A percentile compares a stretch with the other conserved stretches of the same genome.
phyloP scores from a whole-genome alignment of 2,329 filamentous ascomycete species.

The Verticillium nonalfalfae region DNA sequence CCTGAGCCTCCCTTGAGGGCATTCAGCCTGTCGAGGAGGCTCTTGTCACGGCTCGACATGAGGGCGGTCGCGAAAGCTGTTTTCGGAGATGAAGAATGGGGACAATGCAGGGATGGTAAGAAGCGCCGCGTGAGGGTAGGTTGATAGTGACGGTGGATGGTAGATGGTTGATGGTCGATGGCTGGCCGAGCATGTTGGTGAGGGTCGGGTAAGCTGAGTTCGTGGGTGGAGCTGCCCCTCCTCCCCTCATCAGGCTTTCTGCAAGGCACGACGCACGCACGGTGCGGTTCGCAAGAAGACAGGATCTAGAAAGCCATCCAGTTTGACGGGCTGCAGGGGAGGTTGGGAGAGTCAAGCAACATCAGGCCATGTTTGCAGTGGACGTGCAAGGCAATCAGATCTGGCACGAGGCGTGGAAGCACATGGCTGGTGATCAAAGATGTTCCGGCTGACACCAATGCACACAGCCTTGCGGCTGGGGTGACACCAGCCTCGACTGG shows the following conservation, averaged over 20 bases:
- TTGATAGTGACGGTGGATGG: background rate
- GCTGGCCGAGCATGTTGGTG: background rate
- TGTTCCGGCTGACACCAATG: too few relatives aligned
- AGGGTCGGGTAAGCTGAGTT: background rate
- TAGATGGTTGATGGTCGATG: background rate
- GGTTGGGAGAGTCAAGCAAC: background rate
- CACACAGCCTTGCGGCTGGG: background rate
- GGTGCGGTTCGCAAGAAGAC: background rate
- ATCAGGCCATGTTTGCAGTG: background rate
- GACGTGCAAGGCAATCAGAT: background rate
- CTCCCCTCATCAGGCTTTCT: background rate
- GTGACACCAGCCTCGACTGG: background rate
- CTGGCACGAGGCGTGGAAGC: background rate
- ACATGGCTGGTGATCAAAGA: background rate
- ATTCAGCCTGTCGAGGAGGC: slow-evolving; percentile 47
- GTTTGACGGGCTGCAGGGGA: too few relatives aligned
- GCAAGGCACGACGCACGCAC: background rate
- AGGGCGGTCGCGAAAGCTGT: background rate
- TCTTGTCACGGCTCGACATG: slow-evolving; percentile 26
- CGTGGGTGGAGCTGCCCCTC: background rate
- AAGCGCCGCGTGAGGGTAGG: background rate
- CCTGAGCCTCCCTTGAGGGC: slow-evolving; percentile 36
- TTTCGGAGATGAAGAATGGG: background rate
- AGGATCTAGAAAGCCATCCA: background rate
- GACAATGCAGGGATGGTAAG: background rate